phyloP scores from a whole-genome alignment of 2,329 filamentous ascomycete genomes.

The Sporothrix phasma region DNA sequence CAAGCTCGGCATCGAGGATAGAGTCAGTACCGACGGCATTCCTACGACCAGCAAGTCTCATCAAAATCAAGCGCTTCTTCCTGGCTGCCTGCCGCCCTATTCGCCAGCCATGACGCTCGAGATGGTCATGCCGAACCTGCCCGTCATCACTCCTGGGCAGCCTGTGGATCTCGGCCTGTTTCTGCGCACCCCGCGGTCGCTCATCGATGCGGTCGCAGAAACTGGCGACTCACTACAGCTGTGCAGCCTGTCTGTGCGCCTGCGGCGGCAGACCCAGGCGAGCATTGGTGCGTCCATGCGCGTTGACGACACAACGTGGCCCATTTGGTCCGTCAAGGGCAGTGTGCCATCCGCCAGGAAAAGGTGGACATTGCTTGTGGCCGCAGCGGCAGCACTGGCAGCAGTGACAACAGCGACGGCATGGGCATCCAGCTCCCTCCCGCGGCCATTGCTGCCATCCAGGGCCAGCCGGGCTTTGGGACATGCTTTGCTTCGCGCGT shows the following conservation, averaged over 20 bases:
- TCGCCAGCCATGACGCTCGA: slow-evolving; percentile 12
- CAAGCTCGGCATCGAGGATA: neutral
- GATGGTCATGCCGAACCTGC: slow-evolving; percentile 10
- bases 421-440: neutral
- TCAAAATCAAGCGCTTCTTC: neutral
- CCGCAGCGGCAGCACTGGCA: neutral
- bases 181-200: neutral
- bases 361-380: slow-evolving; percentile 1
- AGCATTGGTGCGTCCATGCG: neutral
- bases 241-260: slow-evolving; percentile 1
- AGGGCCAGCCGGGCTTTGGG: slow-evolving; percentile 7
- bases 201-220: neutral
- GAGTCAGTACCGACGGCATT: neutral
- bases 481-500: slow-evolving; percentile 12
- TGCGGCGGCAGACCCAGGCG: neutral
- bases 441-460: neutral
- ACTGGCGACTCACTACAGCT: neutral
- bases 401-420: too few species aligned
- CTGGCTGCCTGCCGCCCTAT: slow-evolving; percentile 11
- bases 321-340: slow-evolving; percentile 9
- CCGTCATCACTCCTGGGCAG: neutral
- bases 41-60: neutral
- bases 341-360: slow-evolving; percentile 2
- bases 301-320: slow-evolving; percentile 1
- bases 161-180: slow-evolving; percentile 7